Conservation (phyloP, 2,329 filamentous ascomycete species). For the Exophiala oligosperma region DNA sequence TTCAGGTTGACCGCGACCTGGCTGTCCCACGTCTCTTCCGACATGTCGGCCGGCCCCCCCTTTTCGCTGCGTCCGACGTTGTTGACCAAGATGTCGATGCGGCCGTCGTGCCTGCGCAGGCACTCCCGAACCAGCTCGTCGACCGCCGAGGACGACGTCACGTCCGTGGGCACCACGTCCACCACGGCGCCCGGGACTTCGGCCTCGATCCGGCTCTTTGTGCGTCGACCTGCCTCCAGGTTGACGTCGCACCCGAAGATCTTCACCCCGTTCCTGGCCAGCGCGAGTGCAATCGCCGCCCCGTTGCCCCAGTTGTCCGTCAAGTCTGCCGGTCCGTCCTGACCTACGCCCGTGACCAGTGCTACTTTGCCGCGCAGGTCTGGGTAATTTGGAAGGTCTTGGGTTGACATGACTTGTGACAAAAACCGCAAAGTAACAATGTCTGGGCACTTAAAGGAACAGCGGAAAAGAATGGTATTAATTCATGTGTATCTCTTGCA, state of each 20-base stretch:
- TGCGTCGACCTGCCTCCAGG: conserved; percentile 11
- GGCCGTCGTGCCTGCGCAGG: conserved; percentile 53
- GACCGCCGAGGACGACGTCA: conserved; percentile 48
- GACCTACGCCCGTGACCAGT: conserved; percentile 21
- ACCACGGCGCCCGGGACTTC: conserved; percentile 11
- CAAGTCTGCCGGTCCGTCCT: conserved; percentile 8
- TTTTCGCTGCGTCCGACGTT: conserved; percentile 61
- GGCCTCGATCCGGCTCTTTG: conserved; percentile 12
- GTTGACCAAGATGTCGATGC: conserved; percentile 61
- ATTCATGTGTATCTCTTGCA: too few species aligned
- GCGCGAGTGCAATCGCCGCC: conserved; percentile 17
- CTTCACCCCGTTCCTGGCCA: conserved; percentile 21
- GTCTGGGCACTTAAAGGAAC: too few species aligned
- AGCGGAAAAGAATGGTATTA: too few species aligned
- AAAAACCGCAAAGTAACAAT: too few species aligned
- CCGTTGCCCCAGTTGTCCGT: conserved; percentile 22
- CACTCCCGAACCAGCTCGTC: conserved; percentile 55
- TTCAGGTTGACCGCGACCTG: conserved; percentile 60
- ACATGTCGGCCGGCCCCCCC: conserved; percentile 51
- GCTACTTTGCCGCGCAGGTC: conserved; percentile 19
- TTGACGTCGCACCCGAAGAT: conserved; percentile 23
- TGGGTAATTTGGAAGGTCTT: conserved; percentile 11
- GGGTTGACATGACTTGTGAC: background rate
- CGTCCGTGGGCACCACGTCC: conserved; percentile 15
- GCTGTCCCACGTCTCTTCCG: conserved; percentile 52